These are phyloP conservation scores for Fremontodendron californicum DNA, from an alignment of 345 rosid species.

Conservation along the genomic window DNA sequence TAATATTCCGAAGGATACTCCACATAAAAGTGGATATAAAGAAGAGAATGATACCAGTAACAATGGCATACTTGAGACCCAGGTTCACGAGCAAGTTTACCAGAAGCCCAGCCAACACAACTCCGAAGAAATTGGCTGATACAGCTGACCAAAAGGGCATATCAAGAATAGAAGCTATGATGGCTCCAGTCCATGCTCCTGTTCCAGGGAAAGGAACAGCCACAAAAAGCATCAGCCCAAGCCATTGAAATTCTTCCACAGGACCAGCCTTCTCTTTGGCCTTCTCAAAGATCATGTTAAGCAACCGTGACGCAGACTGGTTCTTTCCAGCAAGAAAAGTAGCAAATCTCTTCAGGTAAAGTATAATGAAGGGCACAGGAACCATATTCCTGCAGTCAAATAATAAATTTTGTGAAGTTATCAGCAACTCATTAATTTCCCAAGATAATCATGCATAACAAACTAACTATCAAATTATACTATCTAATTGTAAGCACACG, in stretches of 20 bases:
- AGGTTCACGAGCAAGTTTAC: conserved; percentile 84
- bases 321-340: conserved; percentile 63
- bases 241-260: conserved; percentile 86
- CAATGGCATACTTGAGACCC: conserved; percentile 68
- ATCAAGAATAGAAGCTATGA: conserved; percentile 76
- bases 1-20: conserved; percentile 63
- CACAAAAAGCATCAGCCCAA: conserved; percentile 92
- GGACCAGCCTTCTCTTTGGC: conserved; percentile 87
- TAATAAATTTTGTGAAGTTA: conserved; percentile 2
- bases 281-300: conserved; percentile 57
- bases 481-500: neutral
- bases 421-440: neutral
- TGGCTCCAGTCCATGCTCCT: conserved; percentile 96
- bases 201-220: conserved; percentile 98
- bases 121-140: conserved; percentile 76
- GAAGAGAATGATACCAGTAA: conserved; percentile 65
- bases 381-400: conserved; percentile 74
- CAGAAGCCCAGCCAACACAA: conserved; percentile 72
- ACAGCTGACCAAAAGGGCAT: conserved; percentile 88
- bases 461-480: neutral
- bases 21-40: conserved; percentile 76
- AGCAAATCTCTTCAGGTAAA: conserved; percentile 64
- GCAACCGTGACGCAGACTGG: conserved; percentile 48
- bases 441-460: neutral
- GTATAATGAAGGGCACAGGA: conserved; percentile 88